Conservation (phyloP, 169 alveolate species). For the Cryptosporidium sp. region DNA sequence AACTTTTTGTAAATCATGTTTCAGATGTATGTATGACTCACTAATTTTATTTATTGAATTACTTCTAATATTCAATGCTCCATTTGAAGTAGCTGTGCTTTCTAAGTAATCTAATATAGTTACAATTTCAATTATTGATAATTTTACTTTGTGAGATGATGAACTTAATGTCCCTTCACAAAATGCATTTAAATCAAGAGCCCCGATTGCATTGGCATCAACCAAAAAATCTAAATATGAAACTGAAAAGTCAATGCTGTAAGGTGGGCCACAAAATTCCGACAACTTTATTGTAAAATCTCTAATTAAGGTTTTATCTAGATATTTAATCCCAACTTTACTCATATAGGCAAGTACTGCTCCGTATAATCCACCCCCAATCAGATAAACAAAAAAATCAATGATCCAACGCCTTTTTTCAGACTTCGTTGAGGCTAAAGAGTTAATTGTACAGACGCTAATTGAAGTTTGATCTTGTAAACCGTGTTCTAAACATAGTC, state of each 20-base stretch:
- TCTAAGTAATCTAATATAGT: constrained; percentile 53
- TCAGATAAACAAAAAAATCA: constrained; percentile 62
- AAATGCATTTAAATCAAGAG: constrained; percentile 53
- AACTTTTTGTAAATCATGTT: constrained; percentile 25
- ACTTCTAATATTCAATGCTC: not conserved
- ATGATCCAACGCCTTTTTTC: constrained; percentile 73
- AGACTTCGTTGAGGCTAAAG: constrained; percentile 40
- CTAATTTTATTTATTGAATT: not conserved
- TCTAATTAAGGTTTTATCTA: constrained; percentile 80
- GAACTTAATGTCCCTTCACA: constrained; percentile 28
- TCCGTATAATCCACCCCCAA: constrained; percentile 68
- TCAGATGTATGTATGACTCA: constrained; percentile 12
- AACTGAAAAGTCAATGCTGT: constrained; percentile 77
- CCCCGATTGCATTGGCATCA: constrained; percentile 49
- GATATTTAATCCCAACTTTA: constrained; percentile 38
- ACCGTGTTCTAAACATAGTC: constrained; percentile 57
- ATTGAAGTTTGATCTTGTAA: constrained; percentile 10
- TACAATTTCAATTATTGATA: constrained; percentile 47
- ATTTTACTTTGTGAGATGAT: constrained; percentile 28
- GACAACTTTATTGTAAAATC: constrained; percentile 78
- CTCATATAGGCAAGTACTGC: constrained; percentile 72
- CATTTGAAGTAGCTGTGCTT: constrained; percentile 4
- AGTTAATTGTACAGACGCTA: not conserved
- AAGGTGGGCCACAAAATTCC: constrained; percentile 81
- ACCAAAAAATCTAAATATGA: constrained; percentile 34